Conservation (phyloP, 345 rosid species). For the rapeseed (Brassica napus) region DNA sequence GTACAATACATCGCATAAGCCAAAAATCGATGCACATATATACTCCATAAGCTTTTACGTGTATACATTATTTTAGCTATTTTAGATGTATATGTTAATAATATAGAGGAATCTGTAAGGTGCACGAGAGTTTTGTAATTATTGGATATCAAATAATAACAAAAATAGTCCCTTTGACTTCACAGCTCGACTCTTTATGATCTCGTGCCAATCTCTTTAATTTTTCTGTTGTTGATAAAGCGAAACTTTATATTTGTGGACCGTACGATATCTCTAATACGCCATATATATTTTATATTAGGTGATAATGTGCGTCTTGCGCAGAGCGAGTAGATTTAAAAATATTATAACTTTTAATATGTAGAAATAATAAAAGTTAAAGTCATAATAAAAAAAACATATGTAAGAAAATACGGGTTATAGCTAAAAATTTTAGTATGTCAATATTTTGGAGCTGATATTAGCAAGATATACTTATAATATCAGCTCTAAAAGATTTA, state of each 20-base stretch:
- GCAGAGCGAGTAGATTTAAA: no score
- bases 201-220: conserved; percentile 33
- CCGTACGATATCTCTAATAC: conserved; percentile 22
- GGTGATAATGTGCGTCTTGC: no score
- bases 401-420: no score
- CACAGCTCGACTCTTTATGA: conserved; percentile 26
- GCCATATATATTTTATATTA: conserved; percentile 19
- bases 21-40: conserved; percentile 5
- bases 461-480: no score
- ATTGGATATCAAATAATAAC: conserved; percentile 26
- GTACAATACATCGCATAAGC: neutral
- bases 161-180: conserved; percentile 38
- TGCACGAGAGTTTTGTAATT: conserved; percentile 43
- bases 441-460: no score
- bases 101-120: conserved; percentile 28
- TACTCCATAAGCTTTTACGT: no score
- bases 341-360: no score
- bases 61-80: no score
- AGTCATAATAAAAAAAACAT: no score
- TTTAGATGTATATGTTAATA: neutral
- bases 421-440: no score
- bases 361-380: no score
- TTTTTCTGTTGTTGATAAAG: conserved; percentile 2
- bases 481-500: no score
- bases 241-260: conserved; percentile 23